Evolutionary conservation across 306 rosid genomes (phyloP).

Genomic region (Quercus agrifolia): DNA sequence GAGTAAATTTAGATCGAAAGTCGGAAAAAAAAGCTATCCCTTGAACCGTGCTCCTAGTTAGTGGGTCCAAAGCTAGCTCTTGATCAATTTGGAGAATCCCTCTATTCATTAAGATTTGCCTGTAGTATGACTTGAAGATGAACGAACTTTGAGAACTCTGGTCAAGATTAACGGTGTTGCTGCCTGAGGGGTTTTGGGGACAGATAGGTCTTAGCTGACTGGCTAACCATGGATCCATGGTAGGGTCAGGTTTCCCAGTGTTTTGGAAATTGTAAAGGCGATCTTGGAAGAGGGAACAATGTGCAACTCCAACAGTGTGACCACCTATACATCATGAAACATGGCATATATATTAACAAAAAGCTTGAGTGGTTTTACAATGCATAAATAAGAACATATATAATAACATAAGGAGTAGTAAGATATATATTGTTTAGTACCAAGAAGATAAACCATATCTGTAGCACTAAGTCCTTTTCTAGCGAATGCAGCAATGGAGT

Average conservation of each 20-base stretch:
- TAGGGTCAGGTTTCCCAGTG: slow-evolving; percentile 25
- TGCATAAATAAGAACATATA: neutral
- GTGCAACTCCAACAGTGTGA: slow-evolving; percentile 40
- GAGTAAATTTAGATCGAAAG: slow-evolving; percentile 16
- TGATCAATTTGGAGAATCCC: slow-evolving; percentile 51
- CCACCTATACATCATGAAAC: slow-evolving; percentile 22
- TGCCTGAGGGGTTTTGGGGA: slow-evolving; percentile 7
- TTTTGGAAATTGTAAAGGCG: slow-evolving; percentile 35
- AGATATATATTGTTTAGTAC: neutral
- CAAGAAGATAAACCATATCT: slow-evolving; percentile 46
- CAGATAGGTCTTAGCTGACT: neutral
- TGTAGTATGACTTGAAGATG: slow-evolving; percentile 13
- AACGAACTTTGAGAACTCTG: slow-evolving; percentile 11
- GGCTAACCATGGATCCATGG: slow-evolving; percentile 9
- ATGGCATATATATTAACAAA: neutral
- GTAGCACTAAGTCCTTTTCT: slow-evolving; percentile 1
- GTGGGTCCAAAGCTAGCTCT: slow-evolving; percentile 11
- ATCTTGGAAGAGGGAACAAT: slow-evolving; percentile 30
- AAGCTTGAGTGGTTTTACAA: neutral
- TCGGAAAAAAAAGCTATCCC: neutral
- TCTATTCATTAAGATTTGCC: slow-evolving; percentile 1
- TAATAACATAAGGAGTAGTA: neutral
- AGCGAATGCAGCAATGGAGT: slow-evolving; percentile 28
- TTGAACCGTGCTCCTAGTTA: slow-evolving; percentile 4
- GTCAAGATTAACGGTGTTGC: slow-evolving; percentile 18